Conservation (phyloP, 1,284 basidiomycete species). For the Phlebopus sp. region DNA sequence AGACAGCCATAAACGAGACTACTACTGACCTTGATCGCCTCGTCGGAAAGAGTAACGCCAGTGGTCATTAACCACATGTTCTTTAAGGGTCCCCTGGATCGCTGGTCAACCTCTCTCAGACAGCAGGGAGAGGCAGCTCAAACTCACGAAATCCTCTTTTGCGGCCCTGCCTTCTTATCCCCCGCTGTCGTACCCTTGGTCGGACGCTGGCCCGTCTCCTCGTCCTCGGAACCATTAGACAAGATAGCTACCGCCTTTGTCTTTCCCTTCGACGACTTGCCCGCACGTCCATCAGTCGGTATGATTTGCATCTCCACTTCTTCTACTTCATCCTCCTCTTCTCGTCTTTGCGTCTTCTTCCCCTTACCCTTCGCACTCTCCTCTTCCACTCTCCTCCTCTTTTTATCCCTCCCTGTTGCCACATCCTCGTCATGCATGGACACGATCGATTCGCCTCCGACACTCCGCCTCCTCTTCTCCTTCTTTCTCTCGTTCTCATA, state of each 20-base stretch:
- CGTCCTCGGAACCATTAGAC: constrained; percentile 3
- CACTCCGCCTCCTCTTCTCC: constrained; percentile 28
- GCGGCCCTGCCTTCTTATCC: constrained; percentile 12
- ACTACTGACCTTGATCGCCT: constrained; percentile 49
- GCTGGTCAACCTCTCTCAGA: not conserved
- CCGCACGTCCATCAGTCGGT: constrained; percentile 25
- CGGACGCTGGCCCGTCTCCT: constrained; percentile 12
- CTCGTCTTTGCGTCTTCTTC: constrained; percentile 25
- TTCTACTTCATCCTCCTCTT: constrained; percentile 29
- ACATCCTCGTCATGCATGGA: constrained; percentile 14
- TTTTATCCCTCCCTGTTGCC: constrained; percentile 10
- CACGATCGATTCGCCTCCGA: constrained; percentile 15
- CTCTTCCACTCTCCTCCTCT: constrained; percentile 25
- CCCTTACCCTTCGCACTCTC: constrained; percentile 31
- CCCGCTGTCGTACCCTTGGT: constrained; percentile 10
- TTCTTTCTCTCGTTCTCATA: constrained; percentile 65
- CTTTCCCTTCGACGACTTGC: constrained; percentile 19
- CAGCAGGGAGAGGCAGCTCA: no score
- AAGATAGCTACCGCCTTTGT: constrained; percentile 14
- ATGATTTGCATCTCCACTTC: constrained; percentile 22
- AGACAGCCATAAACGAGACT: not conserved
- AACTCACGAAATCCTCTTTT: constrained; percentile 3
- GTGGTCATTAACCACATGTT: constrained; percentile 57
- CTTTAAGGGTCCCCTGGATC: constrained; percentile 6
- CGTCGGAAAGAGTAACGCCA: constrained; percentile 50